phyloP scores from a whole-genome alignment of 2,329 filamentous ascomycete genomes.

The Diaporthe citrichinensis region DNA sequence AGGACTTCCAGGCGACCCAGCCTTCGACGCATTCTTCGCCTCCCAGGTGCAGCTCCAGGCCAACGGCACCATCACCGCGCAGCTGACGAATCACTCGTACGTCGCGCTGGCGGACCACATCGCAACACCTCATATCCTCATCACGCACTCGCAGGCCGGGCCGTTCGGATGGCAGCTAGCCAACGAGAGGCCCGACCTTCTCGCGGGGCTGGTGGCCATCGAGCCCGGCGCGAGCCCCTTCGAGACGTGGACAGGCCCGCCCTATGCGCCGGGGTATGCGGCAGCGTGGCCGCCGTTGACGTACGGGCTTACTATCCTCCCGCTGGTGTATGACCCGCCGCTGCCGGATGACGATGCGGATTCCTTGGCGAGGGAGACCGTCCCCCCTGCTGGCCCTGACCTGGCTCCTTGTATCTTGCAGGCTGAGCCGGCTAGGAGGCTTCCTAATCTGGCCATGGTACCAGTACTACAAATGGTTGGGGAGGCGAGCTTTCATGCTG shows the following conservation, averaged over 20 bases:
- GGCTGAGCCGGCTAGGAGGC: conserved; percentile 51
- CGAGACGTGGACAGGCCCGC: neutral
- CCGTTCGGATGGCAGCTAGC: conserved; percentile 62
- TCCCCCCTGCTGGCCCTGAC: conserved; percentile 45
- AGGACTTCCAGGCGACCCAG: conserved; percentile 57
- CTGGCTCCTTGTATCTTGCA: conserved; percentile 52
- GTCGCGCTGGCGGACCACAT: conserved; percentile 37
- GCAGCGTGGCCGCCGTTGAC: neutral
- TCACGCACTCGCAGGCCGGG: conserved; percentile 66
- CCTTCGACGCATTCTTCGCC: conserved; percentile 64
- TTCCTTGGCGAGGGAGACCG: conserved; percentile 49
- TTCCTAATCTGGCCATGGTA: conserved; percentile 53
- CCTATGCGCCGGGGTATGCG: conserved; percentile 14
- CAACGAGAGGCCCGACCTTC: conserved; percentile 62
- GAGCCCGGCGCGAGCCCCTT: conserved; percentile 70
- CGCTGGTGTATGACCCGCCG: conserved; percentile 50
- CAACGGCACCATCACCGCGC: conserved; percentile 49
- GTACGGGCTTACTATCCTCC: conserved; percentile 47
- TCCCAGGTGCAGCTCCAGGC: conserved; percentile 55
- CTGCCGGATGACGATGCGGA: conserved; percentile 45
- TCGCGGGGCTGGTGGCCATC: conserved; percentile 64
- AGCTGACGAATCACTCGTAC: conserved; percentile 35
- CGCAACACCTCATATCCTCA: conserved; percentile 52
- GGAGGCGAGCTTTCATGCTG: conserved; percentile 59
- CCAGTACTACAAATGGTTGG: conserved; percentile 57